A percentile compares a stretch with the other conserved stretches of the same genome.
Evolutionary conservation across 306 rosid species (phyloP).

Genomic region (Rosa rugosa): DNA sequence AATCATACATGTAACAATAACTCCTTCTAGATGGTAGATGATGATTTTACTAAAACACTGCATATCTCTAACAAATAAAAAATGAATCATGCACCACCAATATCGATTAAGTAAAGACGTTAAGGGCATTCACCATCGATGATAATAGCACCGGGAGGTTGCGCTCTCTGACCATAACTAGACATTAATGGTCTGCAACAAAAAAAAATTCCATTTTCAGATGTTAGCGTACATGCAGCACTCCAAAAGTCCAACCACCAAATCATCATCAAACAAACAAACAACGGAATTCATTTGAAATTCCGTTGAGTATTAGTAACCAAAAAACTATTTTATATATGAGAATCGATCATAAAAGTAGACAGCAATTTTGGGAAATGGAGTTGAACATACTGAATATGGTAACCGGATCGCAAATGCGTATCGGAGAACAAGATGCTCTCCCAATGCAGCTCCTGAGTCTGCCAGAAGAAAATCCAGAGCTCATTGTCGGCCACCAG

Average conservation of each 20-base stretch:
- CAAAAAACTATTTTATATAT: too few species aligned
- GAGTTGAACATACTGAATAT: slow-evolving; percentile 48
- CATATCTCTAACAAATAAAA: not conserved
- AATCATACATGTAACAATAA: too few species aligned
- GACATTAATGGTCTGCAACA: slow-evolving; percentile 57
- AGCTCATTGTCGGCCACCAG: slow-evolving; percentile 46
- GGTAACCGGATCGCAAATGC: slow-evolving; percentile 48
- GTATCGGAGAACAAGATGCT: slow-evolving; percentile 61
- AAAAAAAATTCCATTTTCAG: not conserved
- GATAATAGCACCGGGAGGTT: slow-evolving; percentile 67
- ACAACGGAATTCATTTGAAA: too few species aligned
- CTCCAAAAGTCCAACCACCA: not conserved
- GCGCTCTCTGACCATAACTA: slow-evolving; percentile 59
- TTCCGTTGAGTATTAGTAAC: too few species aligned
- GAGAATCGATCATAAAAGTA: too few species aligned
- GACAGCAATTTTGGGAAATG: not conserved
- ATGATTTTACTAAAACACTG: too few species aligned
- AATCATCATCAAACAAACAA: too few species aligned
- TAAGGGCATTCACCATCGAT: slow-evolving; percentile 65
- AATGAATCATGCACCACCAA: not conserved
- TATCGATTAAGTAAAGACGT: too few species aligned
- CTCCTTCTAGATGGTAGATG: too few species aligned
- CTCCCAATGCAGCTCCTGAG: slow-evolving; percentile 43
- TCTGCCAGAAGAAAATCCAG: slow-evolving; percentile 65
- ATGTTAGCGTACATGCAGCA: not conserved